Evolutionary conservation across 306 rosid species (phyloP).

Genomic region (Cercis canadensis): DNA sequence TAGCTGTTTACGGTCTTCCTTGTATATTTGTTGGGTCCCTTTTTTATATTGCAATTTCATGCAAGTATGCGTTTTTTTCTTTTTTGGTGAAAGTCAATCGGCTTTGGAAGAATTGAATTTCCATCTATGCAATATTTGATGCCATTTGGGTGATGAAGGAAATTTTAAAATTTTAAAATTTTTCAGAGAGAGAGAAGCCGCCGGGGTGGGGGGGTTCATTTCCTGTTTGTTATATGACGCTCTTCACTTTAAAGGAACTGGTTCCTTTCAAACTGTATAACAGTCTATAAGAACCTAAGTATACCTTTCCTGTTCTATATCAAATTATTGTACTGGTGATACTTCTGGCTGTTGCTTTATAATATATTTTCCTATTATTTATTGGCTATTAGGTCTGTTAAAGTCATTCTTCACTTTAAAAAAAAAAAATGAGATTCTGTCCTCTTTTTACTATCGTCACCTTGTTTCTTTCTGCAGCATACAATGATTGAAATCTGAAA

Average conservation of each 20-base stretch:
- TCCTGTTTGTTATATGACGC: conserved; percentile 41
- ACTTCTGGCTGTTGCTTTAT: conserved; percentile 36
- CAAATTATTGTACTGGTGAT: conserved; percentile 31
- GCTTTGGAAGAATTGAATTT: conserved; percentile 26
- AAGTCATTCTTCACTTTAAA: conserved; percentile 40
- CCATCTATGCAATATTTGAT: conserved; percentile 29
- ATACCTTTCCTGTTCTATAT: conserved; percentile 43
- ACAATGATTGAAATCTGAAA: conserved; percentile 51
- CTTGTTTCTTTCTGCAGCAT: conserved; percentile 35
- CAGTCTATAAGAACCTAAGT: conserved; percentile 43
- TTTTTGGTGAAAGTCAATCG: neutral
- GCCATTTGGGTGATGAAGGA: conserved; percentile 22
- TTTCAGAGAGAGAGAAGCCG: conserved; percentile 6
- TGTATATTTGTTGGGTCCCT: neutral
- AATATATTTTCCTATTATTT: conserved; percentile 30
- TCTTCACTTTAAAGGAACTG: conserved; percentile 43
- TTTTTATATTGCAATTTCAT: too few species aligned
- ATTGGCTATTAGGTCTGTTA: conserved; percentile 36
- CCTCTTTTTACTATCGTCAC: conserved; percentile 46
- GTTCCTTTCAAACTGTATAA: conserved; percentile 46
- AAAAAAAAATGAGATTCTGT: conserved; percentile 27
- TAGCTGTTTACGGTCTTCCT: neutral
- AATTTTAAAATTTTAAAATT: neutral
- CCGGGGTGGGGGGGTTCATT: conserved; percentile 25
- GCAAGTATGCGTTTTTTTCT: too few species aligned